Conservation (phyloP, 2,329 filamentous ascomycete genomes). For the Chalaropsis ovoidea region DNA sequence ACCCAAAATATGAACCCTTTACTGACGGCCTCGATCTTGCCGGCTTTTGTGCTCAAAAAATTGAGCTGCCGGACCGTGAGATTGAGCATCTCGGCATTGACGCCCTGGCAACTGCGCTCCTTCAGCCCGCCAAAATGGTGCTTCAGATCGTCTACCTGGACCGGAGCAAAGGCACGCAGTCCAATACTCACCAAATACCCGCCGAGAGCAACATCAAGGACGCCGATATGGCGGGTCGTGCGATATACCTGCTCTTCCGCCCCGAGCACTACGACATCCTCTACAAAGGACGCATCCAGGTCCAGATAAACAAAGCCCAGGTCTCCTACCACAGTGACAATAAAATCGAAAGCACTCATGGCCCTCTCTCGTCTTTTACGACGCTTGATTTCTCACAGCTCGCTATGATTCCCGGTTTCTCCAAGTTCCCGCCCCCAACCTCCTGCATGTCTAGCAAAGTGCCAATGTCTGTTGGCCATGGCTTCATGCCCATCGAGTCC, state of each 20-base stretch:
- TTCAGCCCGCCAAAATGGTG: constrained; percentile 66
- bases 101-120: constrained; percentile 64
- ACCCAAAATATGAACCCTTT: constrained; percentile 62
- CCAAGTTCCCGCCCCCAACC: constrained; percentile 29
- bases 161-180: constrained; percentile 64
- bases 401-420: constrained; percentile 41
- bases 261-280: constrained; percentile 91
- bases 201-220: constrained; percentile 43
- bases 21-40: constrained; percentile 52
- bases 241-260: constrained; percentile 52
- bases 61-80: constrained; percentile 68
- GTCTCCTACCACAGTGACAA: constrained; percentile 41
- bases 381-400: constrained; percentile 38
- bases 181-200: constrained; percentile 60
- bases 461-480: constrained; percentile 28
- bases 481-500: constrained; percentile 29
- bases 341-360: constrained; percentile 35
- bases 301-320: constrained; percentile 42
- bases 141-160: constrained; percentile 90
- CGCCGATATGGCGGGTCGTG: constrained; percentile 37
- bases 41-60: constrained; percentile 57
- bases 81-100: constrained; percentile 84
- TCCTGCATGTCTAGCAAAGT: constrained; percentile 22
- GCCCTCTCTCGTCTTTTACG: constrained; percentile 36
- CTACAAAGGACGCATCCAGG: constrained; percentile 48